Base-by-base conservation (phyloP, 106 monocot genomes). In the Dendrobium officinale region DNA sequence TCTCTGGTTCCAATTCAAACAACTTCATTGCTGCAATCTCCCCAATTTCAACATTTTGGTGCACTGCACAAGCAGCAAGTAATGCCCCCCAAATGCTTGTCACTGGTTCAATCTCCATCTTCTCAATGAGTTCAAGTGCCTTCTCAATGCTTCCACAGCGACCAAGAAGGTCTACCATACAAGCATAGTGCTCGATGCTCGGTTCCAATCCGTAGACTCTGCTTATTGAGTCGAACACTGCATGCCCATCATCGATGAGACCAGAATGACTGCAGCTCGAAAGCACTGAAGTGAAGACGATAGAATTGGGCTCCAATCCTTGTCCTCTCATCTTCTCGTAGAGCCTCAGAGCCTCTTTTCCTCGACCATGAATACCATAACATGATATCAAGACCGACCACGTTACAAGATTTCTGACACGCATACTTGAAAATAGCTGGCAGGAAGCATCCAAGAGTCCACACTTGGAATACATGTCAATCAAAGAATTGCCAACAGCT, bases 391-490 rank as follows among this genome's bases (percentile, higher is more conserved):
- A 58, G 42, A 88, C 67, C 17, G 89, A 91, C 91, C 91, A 94
- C 0, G 82, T 86, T 4, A 93, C 81, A 19, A 84, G 26, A 56
- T 89, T 86, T 67, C 73, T 55, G 16, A 18, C 33, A 2, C 13
- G 22, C 87, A 93, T 93, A 20, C n/a, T 40, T 8, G 43, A 37
- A 70, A 91, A 91, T 19, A 93, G 87, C 29, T 33, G 80, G 6
- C 16, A 40, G 8, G 91, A 82, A 72, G 84, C 85, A 48, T 80
- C 74, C 44, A 83, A 41, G 67, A 68, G 79, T 1, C 93, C 93
- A 24, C 93, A 93, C 76, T 91, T 85, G 2, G 86, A 80, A 75
- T 93, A 93, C 93, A 93, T 91, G 8, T 87, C 89, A n/a, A 91
- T 81, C 84, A 93, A 81, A 2, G 91, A 81, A 76, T 91, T 93